Evolutionary conservation across 345 rosid species (phyloP).

Genomic region (Crucihimalaya himalaica): DNA sequence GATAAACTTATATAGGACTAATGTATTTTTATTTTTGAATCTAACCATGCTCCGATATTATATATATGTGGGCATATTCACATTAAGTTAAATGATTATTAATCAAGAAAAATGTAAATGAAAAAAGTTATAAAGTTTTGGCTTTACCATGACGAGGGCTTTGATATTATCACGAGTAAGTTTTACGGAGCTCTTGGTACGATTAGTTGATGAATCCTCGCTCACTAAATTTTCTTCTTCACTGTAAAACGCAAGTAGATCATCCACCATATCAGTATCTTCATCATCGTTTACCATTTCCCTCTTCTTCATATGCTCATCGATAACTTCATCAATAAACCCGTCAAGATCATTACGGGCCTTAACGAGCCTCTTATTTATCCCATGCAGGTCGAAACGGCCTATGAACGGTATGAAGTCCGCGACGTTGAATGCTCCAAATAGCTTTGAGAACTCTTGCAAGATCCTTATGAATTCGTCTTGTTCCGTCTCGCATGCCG

Average conservation of each 20-base stretch:
- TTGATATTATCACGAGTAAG: slow-evolving; percentile 80
- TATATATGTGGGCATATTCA: not conserved
- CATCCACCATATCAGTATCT: slow-evolving; percentile 84
- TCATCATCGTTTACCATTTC: slow-evolving; percentile 21
- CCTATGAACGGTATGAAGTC: slow-evolving; percentile 78
- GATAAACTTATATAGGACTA: not conserved
- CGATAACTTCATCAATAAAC: slow-evolving; percentile 78
- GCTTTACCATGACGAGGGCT: slow-evolving; percentile 86
- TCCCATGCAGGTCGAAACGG: slow-evolving; percentile 75
- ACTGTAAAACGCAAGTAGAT: slow-evolving; percentile 68
- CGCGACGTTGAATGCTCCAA: slow-evolving; percentile 88
- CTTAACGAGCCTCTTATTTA: slow-evolving; percentile 52
- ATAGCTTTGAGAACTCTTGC: slow-evolving; percentile 92
- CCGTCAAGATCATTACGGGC: slow-evolving; percentile 70
- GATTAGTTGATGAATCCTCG: slow-evolving; percentile 43
- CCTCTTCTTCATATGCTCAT: slow-evolving; percentile 67
- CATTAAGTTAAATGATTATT: not conserved
- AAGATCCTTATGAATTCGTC: slow-evolving; percentile 75
- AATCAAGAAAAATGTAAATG: not conserved
- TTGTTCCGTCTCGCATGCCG: slow-evolving; percentile 57
- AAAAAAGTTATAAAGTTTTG: slow-evolving; percentile 13
- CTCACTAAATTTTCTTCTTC: slow-evolving; percentile 46
- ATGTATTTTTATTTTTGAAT: not conserved
- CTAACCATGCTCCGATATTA: not conserved
- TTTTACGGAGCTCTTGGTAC: slow-evolving; percentile 58